Base-by-base conservation (phyloP, 306 rosid species). In the Quercus agrifolia region DNA sequence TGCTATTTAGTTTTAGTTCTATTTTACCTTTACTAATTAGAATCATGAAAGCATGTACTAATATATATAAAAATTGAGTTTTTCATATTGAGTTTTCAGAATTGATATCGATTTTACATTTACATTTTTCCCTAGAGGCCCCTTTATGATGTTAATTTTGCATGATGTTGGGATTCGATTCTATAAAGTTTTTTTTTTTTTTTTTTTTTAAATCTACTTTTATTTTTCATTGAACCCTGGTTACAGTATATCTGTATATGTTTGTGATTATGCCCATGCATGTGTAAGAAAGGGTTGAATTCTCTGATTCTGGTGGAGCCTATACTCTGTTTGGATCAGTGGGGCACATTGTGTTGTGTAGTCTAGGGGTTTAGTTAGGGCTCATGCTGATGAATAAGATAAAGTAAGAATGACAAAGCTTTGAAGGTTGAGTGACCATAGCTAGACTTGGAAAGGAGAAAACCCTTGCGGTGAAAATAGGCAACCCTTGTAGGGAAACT, bases 41-140 rank as follows among this genome's bases (percentile, higher is more conserved):
- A 68, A 73, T 25, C 31, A 17, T 58, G 56, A 74, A 30, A 77
- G 76, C 78, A 67, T 84, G 82, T 73, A 74, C 56, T 64, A 44
- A 4, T 7, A 3, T 56, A 72, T 23, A 23, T 23, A 25, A 56
- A 52, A 23, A 25, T 55, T 27, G 28, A 25, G 51, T 28, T 78
- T 44, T 56, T 1, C 8, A 52, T 70, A 30, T 21, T 33, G 7
- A 52, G 23, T 41, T 33, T 10, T 38, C 56, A 57, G 28, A 38
- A 66, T 62, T 62, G 71, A 25, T 59, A 19, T 6, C n/a, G 31
- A 18, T 23, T 77, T 14, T 25, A 59, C 12, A 33, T 57, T 30
- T 31, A 55, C 21, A 62, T 21, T 14, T 25, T 68, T 51, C 6
- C 70, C 57, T 61, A 3, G 15, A 33, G 38, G 33, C 13, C 41